These are phyloP conservation scores for Trametes meyenii DNA, from an alignment of 768 basidiomycete species.

Conservation along the genomic window DNA sequence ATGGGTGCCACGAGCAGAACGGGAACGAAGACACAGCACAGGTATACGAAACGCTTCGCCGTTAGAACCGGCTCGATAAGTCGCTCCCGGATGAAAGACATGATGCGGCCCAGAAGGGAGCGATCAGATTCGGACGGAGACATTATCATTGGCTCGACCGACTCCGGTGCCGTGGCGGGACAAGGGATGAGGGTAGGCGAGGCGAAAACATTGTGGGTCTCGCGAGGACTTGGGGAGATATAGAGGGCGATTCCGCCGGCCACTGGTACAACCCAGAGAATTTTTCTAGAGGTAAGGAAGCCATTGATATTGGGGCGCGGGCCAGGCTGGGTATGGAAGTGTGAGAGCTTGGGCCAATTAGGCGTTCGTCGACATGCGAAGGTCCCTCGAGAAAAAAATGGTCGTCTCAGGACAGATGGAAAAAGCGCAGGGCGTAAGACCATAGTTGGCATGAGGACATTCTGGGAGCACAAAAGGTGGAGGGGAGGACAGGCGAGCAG, in stretches of 20 bases:
- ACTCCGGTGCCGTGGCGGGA: conserved; percentile 23
- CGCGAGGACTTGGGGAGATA: conserved; percentile 45
- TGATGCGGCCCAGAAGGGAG: conserved; percentile 48
- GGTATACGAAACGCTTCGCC: conserved; percentile 77
- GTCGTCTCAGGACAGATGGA: conserved; percentile 32
- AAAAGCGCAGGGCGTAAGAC: conserved; percentile 31
- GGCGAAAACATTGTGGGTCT: conserved; percentile 47
- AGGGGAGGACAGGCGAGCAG: not conserved
- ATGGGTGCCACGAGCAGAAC: conserved; percentile 85
- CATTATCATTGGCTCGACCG: conserved; percentile 45
- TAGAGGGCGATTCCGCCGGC: conserved; percentile 58
- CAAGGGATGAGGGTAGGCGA: conserved; percentile 54
- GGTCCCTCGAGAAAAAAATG: conserved; percentile 22
- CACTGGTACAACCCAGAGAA: conserved; percentile 59
- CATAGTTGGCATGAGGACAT: conserved; percentile 29
- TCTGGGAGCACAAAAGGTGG: conserved; percentile 8
- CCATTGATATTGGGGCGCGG: conserved; percentile 36
- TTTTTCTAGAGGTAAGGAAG: conserved; percentile 34
- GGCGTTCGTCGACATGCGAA: conserved; percentile 33
- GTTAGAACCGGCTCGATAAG: conserved; percentile 89
- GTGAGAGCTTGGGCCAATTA: conserved; percentile 15
- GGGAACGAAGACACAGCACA: conserved; percentile 84
- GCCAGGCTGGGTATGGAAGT: conserved; percentile 37
- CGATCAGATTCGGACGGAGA: conserved; percentile 68
- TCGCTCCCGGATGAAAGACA: conserved; percentile 51